Base-by-base conservation (phyloP, 164 flowering plant species). In the Stephania japonica region DNA sequence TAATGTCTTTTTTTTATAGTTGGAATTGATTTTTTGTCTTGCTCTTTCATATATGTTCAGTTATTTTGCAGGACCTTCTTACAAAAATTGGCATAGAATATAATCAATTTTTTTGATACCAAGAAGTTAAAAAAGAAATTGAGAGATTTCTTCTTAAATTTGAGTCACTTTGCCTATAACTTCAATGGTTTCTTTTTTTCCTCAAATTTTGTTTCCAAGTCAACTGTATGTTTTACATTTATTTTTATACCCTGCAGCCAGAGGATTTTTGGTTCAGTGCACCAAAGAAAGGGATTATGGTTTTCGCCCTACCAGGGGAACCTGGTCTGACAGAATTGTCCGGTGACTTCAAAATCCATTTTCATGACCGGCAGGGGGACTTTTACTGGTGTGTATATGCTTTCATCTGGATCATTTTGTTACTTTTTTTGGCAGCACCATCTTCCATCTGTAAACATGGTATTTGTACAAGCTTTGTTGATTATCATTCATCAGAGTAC, bases 291-390 rank as follows among this genome's bases (percentile, higher is more conserved):
- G 99, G 97, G 75, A 81, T 94, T 27, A 90, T 90, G 98, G 99
- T 94, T 42, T 94, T 94, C 84, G 94, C 99, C 56, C 79, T 94
- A 73, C 99, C 99, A 1, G 99, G 99, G 75, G 99, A 94, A 77
- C 97, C 97, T 79, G 99, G 99, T 74, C 81, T 94, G 75, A 80
- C 98, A 23, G 96, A 92, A 79, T 80, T 94, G 78, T 73, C 85
- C 75, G 99, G 99, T 43, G 99, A 94, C 83, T 94, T 94, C 81
- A 94, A 92, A 83, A 80, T 94, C 76, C 91, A 89, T 71, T 94
- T 94, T 84, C 99, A 91, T 81, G 99, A 94, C 63, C 90, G 92
- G 44, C 95, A 94, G 83, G 99, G 99, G 79, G 98, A 94, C 85
- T 94, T 94, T 75, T 94, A 94, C 84, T 92, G 89, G 99, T 92